A percentile compares a stretch with the other conserved stretches of the same genome.
phyloP scores from a whole-genome alignment of 768 basidiomycete species.

The Pulveroboletus ravenelii region DNA sequence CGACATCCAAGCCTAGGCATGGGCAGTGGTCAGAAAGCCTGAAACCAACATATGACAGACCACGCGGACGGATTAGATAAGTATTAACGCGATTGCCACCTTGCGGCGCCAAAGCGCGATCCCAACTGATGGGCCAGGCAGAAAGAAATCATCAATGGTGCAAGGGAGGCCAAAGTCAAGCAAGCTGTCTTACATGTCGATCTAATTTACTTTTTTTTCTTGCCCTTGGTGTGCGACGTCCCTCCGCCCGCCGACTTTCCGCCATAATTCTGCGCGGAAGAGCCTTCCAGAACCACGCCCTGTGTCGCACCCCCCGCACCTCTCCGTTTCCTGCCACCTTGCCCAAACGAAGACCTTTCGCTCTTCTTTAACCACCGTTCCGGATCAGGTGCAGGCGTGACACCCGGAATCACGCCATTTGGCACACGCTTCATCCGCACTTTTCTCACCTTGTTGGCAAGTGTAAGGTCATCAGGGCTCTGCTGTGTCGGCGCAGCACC shows the following conservation, averaged over 20 bases:
- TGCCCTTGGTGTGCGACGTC: slow-evolving; percentile 45
- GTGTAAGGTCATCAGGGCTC: slow-evolving; percentile 32
- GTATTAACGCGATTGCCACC: neutral
- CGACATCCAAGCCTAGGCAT: neutral
- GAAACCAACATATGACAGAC: neutral
- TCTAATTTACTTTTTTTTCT: slow-evolving; percentile 60
- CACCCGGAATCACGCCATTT: slow-evolving; percentile 68
- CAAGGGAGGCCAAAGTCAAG: slow-evolving; percentile 14
- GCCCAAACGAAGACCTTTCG: slow-evolving; percentile 57
- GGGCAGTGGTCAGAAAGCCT: neutral
- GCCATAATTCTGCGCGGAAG: slow-evolving; percentile 19
- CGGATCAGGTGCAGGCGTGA: slow-evolving; percentile 79
- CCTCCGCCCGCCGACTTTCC: slow-evolving; percentile 38
- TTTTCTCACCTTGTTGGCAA: slow-evolving; percentile 41
- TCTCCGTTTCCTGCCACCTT: slow-evolving; percentile 50
- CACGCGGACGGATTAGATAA: slow-evolving; percentile 32
- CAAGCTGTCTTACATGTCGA: slow-evolving; percentile 17
- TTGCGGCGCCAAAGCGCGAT: slow-evolving; percentile 19
- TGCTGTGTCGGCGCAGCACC: slow-evolving; percentile 25
- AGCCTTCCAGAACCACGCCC: slow-evolving; percentile 40
- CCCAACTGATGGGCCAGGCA: slow-evolving; percentile 16
- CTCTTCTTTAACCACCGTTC: slow-evolving; percentile 89
- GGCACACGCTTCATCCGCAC: slow-evolving; percentile 67
- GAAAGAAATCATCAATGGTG: slow-evolving; percentile 21
- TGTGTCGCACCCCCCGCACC: slow-evolving; percentile 65